Conservation (phyloP, 2,329 filamentous ascomycete genomes). For the Chaetothyriales sp. region DNA sequence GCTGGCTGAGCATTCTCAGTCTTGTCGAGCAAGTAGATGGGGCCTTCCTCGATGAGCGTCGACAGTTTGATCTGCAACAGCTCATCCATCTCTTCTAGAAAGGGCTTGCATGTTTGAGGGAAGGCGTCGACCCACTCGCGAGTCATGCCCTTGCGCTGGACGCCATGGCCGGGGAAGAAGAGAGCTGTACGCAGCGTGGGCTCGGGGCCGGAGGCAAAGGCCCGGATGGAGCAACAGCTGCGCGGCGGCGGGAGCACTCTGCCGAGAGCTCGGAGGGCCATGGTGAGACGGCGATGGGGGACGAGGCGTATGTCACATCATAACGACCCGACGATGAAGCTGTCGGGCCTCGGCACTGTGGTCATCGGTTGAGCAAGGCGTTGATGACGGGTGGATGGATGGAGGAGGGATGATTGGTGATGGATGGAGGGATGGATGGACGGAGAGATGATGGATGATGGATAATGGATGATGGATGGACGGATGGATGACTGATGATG, state of each 20-base stretch:
- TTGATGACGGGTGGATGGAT: background rate
- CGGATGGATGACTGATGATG: background rate
- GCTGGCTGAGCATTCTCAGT: conserved; percentile 87
- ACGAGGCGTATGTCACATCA: background rate
- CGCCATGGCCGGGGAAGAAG: conserved; percentile 54
- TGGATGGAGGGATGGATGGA: too few species aligned
- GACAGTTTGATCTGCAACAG: conserved; percentile 63
- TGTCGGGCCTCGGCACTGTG: background rate
- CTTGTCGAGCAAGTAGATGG: conserved; percentile 60
- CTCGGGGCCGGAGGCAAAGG: conserved; percentile 12
- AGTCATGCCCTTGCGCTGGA: conserved; percentile 79
- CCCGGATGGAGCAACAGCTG: conserved; percentile 4
- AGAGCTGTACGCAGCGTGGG: conserved; percentile 29
- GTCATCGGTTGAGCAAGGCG: background rate
- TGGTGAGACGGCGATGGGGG: background rate
- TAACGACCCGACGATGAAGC: background rate
- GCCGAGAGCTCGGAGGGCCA: background rate
- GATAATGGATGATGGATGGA: background rate
- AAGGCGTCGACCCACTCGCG: conserved; percentile 77
- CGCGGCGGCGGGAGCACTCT: background rate
- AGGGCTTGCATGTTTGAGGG: conserved; percentile 58
- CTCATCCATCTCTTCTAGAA: conserved; percentile 75
- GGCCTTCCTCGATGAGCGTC: conserved; percentile 63
- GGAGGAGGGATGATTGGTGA: background rate
- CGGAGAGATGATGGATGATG: too few species aligned